Conservation (phyloP, 2,329 filamentous ascomycete species). For the Podosphaera fusca region DNA sequence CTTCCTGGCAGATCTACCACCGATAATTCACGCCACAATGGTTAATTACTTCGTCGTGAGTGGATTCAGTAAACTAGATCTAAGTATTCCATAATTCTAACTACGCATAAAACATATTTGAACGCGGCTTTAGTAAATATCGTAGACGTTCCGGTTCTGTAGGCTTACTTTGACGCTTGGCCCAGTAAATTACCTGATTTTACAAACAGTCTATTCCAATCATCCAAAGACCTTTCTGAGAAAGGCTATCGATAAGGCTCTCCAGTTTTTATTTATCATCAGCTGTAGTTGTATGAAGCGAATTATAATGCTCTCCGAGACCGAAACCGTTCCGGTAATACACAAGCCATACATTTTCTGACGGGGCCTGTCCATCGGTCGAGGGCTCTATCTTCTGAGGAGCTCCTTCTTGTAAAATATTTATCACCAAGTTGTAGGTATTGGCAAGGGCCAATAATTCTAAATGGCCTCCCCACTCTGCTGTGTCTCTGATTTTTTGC, state of each 20-base stretch:
- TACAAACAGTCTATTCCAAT: background rate
- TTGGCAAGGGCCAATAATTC: constrained; percentile 70
- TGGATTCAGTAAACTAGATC: too few species aligned
- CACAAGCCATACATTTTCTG: constrained; percentile 54
- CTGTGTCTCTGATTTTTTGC: constrained; percentile 57
- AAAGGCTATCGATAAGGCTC: background rate
- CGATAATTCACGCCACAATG: background rate
- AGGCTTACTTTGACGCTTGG: too few species aligned
- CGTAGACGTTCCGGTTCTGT: background rate
- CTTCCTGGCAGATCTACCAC: too few species aligned
- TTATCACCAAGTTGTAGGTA: constrained; percentile 58
- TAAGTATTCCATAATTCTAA: too few species aligned
- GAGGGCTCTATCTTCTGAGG: constrained; percentile 49
- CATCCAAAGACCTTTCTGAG: background rate
- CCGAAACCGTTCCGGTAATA: constrained; percentile 92
- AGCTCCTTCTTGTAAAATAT: constrained; percentile 64
- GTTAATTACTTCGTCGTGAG: background rate
- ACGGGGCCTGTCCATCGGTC: constrained; percentile 20
- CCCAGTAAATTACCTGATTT: background rate
- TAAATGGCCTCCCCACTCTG: constrained; percentile 88
- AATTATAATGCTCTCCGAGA: constrained; percentile 94
- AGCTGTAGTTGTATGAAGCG: constrained; percentile 29
- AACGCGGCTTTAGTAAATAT: background rate
- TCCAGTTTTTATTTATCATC: background rate
- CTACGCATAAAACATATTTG: background rate